Conservation (phyloP, 805 yeast genomes). For the Saturnispora mendoncae region DNA sequence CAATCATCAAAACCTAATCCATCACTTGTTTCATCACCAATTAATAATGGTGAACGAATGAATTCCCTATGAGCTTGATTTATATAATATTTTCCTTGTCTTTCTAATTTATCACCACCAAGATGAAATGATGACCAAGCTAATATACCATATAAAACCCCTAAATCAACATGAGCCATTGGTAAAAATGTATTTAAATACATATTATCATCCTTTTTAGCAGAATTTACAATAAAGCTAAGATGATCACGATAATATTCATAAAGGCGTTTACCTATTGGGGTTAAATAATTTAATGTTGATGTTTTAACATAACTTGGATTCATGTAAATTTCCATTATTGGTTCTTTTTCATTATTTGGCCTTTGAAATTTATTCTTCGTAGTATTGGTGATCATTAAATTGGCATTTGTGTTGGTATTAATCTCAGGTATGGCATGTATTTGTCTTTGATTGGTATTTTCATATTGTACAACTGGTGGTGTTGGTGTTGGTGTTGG, state of each 20-base stretch:
- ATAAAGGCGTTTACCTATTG: slow-evolving; percentile 29
- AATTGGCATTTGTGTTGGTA: no score
- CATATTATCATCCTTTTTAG: slow-evolving; percentile 42
- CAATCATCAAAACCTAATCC: slow-evolving; percentile 9
- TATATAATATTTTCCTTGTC: slow-evolving; percentile 42
- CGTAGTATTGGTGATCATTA: background rate
- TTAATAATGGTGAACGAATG: slow-evolving; percentile 24
- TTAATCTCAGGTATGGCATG: no score
- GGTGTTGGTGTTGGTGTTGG: background rate
- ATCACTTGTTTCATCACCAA: slow-evolving; percentile 15
- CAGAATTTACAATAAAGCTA: slow-evolving; percentile 36
- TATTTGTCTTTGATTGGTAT: background rate
- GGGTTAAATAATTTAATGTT: slow-evolving; percentile 25
- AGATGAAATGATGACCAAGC: slow-evolving; percentile 51
- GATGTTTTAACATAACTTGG: slow-evolving; percentile 25
- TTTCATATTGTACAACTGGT: background rate
- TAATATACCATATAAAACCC: slow-evolving; percentile 42
- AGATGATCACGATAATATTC: slow-evolving; percentile 41
- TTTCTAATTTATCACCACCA: slow-evolving; percentile 34
- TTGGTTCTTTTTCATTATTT: background rate
- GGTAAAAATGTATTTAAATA: slow-evolving; percentile 46
- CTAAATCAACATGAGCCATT: slow-evolving; percentile 42
- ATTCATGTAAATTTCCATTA: slow-evolving; percentile 18
- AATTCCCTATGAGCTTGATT: slow-evolving; percentile 39
- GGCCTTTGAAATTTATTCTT: background rate